Percentiles rank a stretch among this genome's conserved stretches.
Evolutionary conservation across 2,329 filamentous ascomycete species (phyloP).

Genomic region (Hysterium pulicare): DNA sequence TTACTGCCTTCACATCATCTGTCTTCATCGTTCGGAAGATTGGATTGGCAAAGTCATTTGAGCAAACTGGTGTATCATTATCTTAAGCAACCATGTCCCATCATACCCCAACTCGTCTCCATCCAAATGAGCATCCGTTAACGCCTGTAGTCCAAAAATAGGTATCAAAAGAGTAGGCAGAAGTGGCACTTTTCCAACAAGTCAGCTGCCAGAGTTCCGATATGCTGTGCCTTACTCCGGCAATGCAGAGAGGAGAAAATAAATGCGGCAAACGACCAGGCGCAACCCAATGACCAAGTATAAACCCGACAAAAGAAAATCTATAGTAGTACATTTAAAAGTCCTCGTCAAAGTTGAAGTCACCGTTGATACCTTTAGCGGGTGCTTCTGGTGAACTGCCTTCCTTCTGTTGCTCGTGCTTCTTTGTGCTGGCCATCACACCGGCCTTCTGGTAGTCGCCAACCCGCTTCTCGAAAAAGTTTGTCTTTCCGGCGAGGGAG

Average conservation of each 20-base stretch:
- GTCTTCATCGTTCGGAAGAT: no score
- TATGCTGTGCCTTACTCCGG: slow-evolving; percentile 21
- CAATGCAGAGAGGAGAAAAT: slow-evolving; percentile 27
- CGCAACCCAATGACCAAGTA: slow-evolving; percentile 9
- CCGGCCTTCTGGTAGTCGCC: slow-evolving; percentile 99
- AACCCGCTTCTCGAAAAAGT: slow-evolving; percentile 99
- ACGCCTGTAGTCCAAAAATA: slow-evolving; percentile 7
- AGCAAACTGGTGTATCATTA: slow-evolving; percentile 11
- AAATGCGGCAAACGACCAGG: slow-evolving; percentile 16
- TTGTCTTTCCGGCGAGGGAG: slow-evolving; percentile 97
- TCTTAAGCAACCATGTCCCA: slow-evolving; percentile 12
- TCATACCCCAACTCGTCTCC: slow-evolving; percentile 3
- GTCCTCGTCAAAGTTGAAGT: slow-evolving; percentile 94
- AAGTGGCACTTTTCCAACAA: slow-evolving; percentile 10
- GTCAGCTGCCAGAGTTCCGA: slow-evolving; percentile 2
- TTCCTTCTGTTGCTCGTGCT: slow-evolving; percentile 46
- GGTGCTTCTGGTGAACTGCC: background rate
- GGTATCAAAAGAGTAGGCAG: slow-evolving; percentile 24
- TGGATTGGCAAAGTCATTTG: no score
- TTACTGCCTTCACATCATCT: no score
- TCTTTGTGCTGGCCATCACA: slow-evolving; percentile 91
- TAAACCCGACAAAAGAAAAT: slow-evolving; percentile 18
- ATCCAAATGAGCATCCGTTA: slow-evolving; percentile 6
- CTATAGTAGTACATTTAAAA: slow-evolving; percentile 61
- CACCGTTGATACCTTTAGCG: slow-evolving; percentile 54